Evolutionary conservation across 164 flowering plant genomes (phyloP).

Genomic region (Annona cherimola): DNA sequence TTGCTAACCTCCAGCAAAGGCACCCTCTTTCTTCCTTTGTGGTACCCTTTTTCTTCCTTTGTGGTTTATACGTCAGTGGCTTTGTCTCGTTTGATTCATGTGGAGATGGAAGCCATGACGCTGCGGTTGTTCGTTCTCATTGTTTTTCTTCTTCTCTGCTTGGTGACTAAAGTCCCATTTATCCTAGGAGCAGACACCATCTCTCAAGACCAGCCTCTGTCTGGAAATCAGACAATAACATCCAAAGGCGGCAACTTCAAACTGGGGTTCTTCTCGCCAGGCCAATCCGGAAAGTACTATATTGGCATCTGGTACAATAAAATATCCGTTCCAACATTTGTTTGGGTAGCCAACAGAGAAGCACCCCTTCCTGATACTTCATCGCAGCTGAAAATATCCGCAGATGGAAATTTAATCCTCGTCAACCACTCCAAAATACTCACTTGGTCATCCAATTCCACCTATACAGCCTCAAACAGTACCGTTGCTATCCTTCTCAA

Average conservation of each 20-base stretch:
- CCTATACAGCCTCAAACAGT: slow-evolving; percentile 5
- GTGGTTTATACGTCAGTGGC: too few relatives aligned
- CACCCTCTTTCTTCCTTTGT: too few relatives aligned
- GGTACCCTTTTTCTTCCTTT: too few relatives aligned
- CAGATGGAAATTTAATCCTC: slow-evolving; percentile 21
- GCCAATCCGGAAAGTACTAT: slow-evolving; percentile 15
- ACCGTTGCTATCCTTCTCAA: slow-evolving; percentile 22
- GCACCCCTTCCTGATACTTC: slow-evolving; percentile 9
- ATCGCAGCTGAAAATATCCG: slow-evolving; percentile 15
- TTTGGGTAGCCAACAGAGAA: slow-evolving; percentile 30
- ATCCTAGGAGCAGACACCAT: slow-evolving; percentile 15
- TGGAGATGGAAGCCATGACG: background rate
- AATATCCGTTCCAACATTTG: slow-evolving; percentile 1
- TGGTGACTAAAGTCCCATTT: slow-evolving; percentile 1
- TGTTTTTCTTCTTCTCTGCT: slow-evolving; percentile 1
- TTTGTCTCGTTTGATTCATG: too few relatives aligned
- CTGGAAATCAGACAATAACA: slow-evolving; percentile 14
- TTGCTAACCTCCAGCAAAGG: too few relatives aligned
- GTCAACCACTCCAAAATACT: slow-evolving; percentile 9
- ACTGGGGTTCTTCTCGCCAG: slow-evolving; percentile 23
- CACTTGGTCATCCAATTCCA: slow-evolving; percentile 30
- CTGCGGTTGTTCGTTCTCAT: background rate
- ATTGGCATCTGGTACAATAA: slow-evolving; percentile 25
- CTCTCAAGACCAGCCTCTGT: slow-evolving; percentile 20
- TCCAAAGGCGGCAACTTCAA: slow-evolving; percentile 12